Base-by-base conservation (phyloP, 352 stramenopile genomes). In the Phytophthora multivora region DNA sequence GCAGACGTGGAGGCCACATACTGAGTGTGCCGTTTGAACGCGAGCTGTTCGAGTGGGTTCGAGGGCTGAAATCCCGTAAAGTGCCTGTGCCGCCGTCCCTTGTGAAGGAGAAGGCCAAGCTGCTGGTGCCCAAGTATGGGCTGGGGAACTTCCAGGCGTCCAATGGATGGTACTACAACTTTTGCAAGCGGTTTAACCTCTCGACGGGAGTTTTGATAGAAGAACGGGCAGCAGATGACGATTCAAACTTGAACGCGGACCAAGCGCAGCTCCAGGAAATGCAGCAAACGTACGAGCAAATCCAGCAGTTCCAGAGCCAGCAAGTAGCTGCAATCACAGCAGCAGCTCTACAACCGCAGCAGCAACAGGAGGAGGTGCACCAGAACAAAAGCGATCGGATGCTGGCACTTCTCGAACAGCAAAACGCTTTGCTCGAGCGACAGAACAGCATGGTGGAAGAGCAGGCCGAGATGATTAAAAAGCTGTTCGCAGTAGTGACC, bases 131-230 rank as follows among this genome's bases (percentile, higher is more conserved):
- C 25, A 81, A 81, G 60, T 79, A 82, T 59, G 51, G 41, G 4
- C 51, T 82, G 5, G 66, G 66, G 11, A 60, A 51, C 43, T 84
- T 84, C 30, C 69, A 77, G 38, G 75, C 75, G 31, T 84, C 75
- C 4, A 81, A 79, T 31, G 75, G 75, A 46, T 84, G 75, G 72
- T 84, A 84, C 52, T 81, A 81, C 60, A 79, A 77, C 51, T 84
- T 84, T 28, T 78, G 69, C 56, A 70, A 70, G 40, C 57, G 75
- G 19, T 83, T 76, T 42, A 79, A 68, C 45, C 47, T 80, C 51
- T 63, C 58, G 9, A 71, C 67, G 4, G 64, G 60, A 6, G 48
- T 67, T 19, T 59, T 77, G 46, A 51, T 66, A 13, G 69, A 73
- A 33, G 72, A 80, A 38, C 35, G 18, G 25, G 10, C 28, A 11